These are phyloP conservation scores for Venturia nashicola DNA, from an alignment of 2,329 filamentous ascomycete genomes.

Conservation along the genomic window DNA sequence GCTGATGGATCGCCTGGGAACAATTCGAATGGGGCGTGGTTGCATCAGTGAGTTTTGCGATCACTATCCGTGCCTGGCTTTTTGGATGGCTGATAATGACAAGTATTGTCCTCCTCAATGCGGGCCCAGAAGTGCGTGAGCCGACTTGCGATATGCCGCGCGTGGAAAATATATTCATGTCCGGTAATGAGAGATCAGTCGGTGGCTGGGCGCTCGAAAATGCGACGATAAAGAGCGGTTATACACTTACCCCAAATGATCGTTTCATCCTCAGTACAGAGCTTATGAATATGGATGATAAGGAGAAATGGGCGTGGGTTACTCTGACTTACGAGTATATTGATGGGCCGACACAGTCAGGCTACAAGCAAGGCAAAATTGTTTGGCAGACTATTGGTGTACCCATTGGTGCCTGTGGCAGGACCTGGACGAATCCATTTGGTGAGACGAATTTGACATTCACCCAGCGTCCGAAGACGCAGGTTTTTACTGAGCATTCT, in stretches of 20 bases:
- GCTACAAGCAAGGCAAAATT: background rate
- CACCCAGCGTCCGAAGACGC: background rate
- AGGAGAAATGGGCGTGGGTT: slow-evolving; percentile 3
- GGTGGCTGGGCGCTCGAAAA: background rate
- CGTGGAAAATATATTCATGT: background rate
- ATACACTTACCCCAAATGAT: background rate
- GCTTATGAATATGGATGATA: background rate
- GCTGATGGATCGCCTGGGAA: slow-evolving; percentile 1
- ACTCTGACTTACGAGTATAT: background rate
- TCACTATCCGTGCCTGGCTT: too few species aligned
- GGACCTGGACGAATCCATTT: too few species aligned
- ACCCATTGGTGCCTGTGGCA: too few species aligned
- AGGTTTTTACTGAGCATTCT: background rate
- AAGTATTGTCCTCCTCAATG: background rate
- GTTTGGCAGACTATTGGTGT: too few species aligned
- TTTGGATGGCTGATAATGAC: too few species aligned
- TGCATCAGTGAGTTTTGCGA: too few species aligned
- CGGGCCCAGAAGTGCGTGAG: background rate
- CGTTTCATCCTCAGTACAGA: background rate
- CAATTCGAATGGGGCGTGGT: background rate
- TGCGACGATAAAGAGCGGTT: background rate
- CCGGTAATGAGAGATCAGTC: background rate
- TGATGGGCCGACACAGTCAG: background rate
- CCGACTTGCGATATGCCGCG: background rate
- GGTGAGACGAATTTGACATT: too few species aligned